These are phyloP conservation scores for Hyparrhenia diplandra DNA, from an alignment of 176 grass and related monocot species.

Conservation along the genomic window DNA sequence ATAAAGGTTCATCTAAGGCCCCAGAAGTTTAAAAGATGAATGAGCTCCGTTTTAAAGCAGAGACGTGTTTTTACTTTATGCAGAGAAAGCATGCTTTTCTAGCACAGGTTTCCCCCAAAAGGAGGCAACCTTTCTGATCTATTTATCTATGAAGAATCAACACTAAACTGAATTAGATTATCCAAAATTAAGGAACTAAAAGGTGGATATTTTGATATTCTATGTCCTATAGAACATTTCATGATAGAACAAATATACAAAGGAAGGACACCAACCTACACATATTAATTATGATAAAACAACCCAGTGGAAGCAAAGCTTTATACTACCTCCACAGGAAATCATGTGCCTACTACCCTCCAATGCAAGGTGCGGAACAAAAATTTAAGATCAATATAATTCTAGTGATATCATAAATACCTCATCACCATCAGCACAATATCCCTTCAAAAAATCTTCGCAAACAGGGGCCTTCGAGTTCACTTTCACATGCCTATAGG, in stretches of 20 bases:
- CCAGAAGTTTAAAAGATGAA: constrained; percentile 19
- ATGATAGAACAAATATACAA: not conserved
- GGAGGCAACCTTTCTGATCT: not conserved
- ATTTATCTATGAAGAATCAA: not conserved
- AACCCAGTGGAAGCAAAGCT: not conserved
- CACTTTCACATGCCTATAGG: constrained; percentile 98
- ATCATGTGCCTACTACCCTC: not conserved
- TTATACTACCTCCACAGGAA: not conserved
- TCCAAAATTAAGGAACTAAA: not conserved
- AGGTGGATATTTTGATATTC: not conserved
- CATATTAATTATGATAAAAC: not conserved
- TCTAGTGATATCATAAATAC: constrained; percentile 41
- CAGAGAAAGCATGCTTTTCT: not conserved
- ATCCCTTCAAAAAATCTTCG: constrained; percentile 87
- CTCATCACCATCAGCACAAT: constrained; percentile 94
- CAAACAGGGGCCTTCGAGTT: constrained; percentile 72
- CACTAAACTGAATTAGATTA: not conserved
- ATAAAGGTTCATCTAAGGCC: constrained; percentile 9
- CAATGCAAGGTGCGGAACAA: not conserved
- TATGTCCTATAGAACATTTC: not conserved
- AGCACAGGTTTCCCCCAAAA: not conserved
- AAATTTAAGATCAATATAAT: constrained; percentile 4
- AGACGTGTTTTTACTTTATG: not conserved
- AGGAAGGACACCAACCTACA: not conserved
- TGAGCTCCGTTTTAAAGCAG: not conserved